Base-by-base conservation (phyloP, 768 basidiomycete species). In the Lactarius quietus region DNA sequence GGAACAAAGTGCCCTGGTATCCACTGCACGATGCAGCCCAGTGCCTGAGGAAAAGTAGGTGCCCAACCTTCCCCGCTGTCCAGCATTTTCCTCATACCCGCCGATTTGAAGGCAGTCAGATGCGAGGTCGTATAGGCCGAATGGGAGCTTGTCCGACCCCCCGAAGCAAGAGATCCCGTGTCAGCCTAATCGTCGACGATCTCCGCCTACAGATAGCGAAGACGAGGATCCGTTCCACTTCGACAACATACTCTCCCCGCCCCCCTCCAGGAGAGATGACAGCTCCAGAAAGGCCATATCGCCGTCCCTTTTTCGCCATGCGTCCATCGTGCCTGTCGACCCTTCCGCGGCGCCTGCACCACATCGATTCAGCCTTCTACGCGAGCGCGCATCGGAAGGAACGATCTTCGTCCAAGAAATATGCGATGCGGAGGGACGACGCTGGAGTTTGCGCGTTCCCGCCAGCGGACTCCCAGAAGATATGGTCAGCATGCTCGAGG, bases 391-490 rank as follows among this genome's bases (percentile, higher is more conserved):
- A 10, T 59, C 62, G 10, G 59, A 68, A 3, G 68, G 60, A 12
- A 68, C 59, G 0, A 63, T 69, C 38, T 69, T 68, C 26, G 62
- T 67, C 14, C 66, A 67, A 38, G 68, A 69, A 54, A 69, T 69
- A 3, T 62, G 59, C 36, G 68, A 64, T 39, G 63, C 66, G 28
- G 62, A 68, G 6, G 68, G 68, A 12, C 66, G 63, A 3, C 62
- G 68, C 39, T 68, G 68, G 68, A 69, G 68, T 38, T 38, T 69
- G 59, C 63, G 68, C 23, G 66, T 69, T 5, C 66, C 68, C 3
- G 68, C 66, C 26, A 60, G 62, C 14, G 68, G 68, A 45, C 59
- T 69, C 14, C 68, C 68, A 4, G 57, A 63, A 20, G 66, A 67
- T 29, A 68, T 68, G 68, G 59, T 69, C 12, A 57, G 33, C 45